phyloP scores from a whole-genome alignment of 2,329 filamentous ascomycete genomes.

The Trichophaea hybrida region DNA sequence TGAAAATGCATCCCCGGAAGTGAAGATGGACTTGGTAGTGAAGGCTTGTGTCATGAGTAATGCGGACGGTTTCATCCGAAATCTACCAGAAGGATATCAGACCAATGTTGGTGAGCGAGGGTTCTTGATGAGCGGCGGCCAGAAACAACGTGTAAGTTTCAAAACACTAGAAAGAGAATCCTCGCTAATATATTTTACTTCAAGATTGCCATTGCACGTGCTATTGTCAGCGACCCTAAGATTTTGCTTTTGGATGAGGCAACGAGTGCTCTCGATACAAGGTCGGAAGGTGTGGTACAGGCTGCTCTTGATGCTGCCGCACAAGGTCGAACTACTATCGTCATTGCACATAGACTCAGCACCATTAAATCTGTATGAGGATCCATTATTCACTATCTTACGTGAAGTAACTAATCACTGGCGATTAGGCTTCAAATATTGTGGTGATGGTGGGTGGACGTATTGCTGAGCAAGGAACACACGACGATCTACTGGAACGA shows the following conservation, averaged over 20 bases:
- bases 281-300: constrained; percentile 87
- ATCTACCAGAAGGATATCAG: constrained; percentile 75
- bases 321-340: constrained; percentile 79
- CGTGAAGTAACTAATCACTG: too few species aligned
- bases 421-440: constrained; percentile 54
- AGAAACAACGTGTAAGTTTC: constrained; percentile 88
- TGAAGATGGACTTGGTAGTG: constrained; percentile 55
- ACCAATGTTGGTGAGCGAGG: constrained; percentile 93
- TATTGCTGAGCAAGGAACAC: constrained; percentile 87
- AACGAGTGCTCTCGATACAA: constrained; percentile 83
- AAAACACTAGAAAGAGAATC: background rate
- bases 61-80: constrained; percentile 77
- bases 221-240: constrained; percentile 33
- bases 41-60: constrained; percentile 82
- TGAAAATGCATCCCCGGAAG: constrained; percentile 53
- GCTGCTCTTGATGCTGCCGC: constrained; percentile 77
- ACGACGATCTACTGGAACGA: constrained; percentile 59
- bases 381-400: too few species aligned
- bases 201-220: constrained; percentile 28
- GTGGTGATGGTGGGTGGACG: constrained; percentile 74
- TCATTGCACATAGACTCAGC: constrained; percentile 86
- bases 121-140: constrained; percentile 81
- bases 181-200: constrained; percentile 12
- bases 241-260: constrained; percentile 89
- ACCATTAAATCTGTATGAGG: constrained; percentile 66